Percentiles rank a stretch among this genome's conserved stretches.
phyloP scores from a whole-genome alignment of 139 green algal species.

The Pseudopediastrum boryanum region DNA sequence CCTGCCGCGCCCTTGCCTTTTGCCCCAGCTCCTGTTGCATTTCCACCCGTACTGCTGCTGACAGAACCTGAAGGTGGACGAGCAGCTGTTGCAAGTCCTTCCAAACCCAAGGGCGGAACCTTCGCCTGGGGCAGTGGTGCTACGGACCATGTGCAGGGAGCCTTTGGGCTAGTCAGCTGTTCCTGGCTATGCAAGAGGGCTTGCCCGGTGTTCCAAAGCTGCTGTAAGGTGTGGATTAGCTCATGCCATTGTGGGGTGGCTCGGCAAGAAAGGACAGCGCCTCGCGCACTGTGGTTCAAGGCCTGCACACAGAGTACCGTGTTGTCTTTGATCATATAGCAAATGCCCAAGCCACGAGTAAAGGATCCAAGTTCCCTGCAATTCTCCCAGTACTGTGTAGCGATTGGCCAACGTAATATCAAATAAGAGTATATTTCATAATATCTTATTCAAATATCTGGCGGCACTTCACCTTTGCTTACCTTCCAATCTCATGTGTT shows the following conservation, averaged over 20 bases:
- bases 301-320: constrained; percentile 33
- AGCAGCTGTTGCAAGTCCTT: constrained; percentile 43
- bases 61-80: constrained; percentile 28
- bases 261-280: constrained; percentile 39
- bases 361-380: too few species aligned
- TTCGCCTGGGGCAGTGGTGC: background rate
- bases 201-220: constrained; percentile 51
- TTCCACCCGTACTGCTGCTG: constrained; percentile 35
- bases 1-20: background rate
- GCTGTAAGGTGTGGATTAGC: constrained; percentile 42
- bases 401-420: too few species aligned
- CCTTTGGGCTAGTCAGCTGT: too few species aligned
- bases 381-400: too few species aligned
- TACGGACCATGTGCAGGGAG: too few species aligned
- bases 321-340: too few species aligned
- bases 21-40: background rate
- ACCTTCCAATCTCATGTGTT: too few species aligned
- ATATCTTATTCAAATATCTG: too few species aligned
- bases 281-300: constrained; percentile 40
- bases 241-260: constrained; percentile 44
- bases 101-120: background rate
- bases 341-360: too few species aligned
- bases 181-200: too few species aligned
- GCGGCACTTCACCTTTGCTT: too few species aligned
- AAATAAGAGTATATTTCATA: too few species aligned